Percentiles rank a stretch among this genome's conserved stretches.
phyloP scores from a whole-genome alignment of 2,329 filamentous ascomycete species.

The Clarireedia homoeocarpa region DNA sequence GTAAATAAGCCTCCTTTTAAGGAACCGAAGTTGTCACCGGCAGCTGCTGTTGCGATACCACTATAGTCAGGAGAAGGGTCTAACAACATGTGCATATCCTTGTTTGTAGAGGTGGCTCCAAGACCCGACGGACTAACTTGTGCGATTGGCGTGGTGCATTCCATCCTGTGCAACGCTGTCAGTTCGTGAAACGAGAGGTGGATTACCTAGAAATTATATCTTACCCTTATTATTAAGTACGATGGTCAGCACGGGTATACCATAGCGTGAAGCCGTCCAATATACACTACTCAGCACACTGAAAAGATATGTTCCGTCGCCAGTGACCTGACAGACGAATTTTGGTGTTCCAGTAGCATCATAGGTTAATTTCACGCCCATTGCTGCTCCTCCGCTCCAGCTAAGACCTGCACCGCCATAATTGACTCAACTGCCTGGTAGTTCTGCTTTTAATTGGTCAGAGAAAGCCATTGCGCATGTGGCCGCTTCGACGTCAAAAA shows the following conservation, averaged over 20 bases:
- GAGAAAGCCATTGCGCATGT: neutral
- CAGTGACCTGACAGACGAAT: conserved; percentile 51
- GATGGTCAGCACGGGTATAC: conserved; percentile 56
- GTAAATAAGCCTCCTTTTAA: neutral
- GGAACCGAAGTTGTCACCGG: neutral
- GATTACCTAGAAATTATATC: neutral
- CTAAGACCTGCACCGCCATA: conserved; percentile 40
- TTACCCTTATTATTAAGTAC: conserved; percentile 30
- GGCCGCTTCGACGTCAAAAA: neutral
- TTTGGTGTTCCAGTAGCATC: neutral
- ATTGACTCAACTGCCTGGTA: conserved; percentile 58
- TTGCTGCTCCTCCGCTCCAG: conserved; percentile 65
- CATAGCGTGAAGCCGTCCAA: conserved; percentile 56
- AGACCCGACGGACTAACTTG: neutral
- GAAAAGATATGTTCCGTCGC: conserved; percentile 58
- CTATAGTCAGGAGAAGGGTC: neutral
- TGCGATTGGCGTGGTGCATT: neutral
- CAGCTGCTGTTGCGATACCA: neutral
- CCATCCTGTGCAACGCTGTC: neutral
- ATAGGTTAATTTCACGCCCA: conserved; percentile 64
- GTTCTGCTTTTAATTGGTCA: conserved; percentile 47
- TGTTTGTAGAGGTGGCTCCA: neutral
- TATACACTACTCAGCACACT: conserved; percentile 54
- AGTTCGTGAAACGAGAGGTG: neutral
- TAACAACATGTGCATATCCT: neutral